Evolutionary conservation across 2,329 filamentous ascomycete genomes (phyloP), one percentile per base, ranked within the genome.

Genomic region (Colletotrichum sp.): DNA sequence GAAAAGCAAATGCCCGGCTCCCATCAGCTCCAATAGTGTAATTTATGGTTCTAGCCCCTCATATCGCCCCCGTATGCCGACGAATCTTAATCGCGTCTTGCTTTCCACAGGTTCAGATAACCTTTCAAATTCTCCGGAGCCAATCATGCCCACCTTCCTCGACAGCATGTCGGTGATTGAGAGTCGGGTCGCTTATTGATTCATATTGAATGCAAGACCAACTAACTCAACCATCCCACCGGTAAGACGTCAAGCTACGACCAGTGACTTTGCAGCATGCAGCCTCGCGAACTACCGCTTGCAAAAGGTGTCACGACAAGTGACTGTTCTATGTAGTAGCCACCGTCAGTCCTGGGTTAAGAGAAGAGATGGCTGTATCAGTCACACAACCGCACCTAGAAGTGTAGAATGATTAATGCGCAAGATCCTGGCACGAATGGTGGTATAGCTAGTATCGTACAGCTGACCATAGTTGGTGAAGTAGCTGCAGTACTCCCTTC

Each of bases 161-260:
- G 55, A 59, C 4, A 28, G 24, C 8, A 59, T 9, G 0, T 59
- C 24, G 55, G 55, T 7, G 1, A 59, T 28, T 59, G 21, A 59
- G 6, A 4, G 6, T 3, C 3, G 24, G 55, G 13, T 26, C 24
- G 5, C 6, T 18, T 6, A 59, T 16, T 28, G 26, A 28, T 28
- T 18, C 7, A 59, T 1, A 15, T 34, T 34, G 32, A 34, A 18
- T 26, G 12, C 9, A 28, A 59, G 24, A 5, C 24, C 15, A 59
- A 28, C 13, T 5, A 6, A 26, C 1, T 10, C 0, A 28, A 5
- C 7, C 24, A 18, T 59, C 12, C 0, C 2, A 59, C 24, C 24
- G 24, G 24, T 24, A 24, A 18, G 0, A 28, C n/a, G 24, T 4
- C 1, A 28, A 3, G 24, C 55, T 59, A 0, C 55, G 13, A 18